Evolutionary conservation across 1,284 basidiomycete genomes (phyloP), one percentile per base, ranked within the genome.

Genomic region (Phellinidium pouzarii): DNA sequence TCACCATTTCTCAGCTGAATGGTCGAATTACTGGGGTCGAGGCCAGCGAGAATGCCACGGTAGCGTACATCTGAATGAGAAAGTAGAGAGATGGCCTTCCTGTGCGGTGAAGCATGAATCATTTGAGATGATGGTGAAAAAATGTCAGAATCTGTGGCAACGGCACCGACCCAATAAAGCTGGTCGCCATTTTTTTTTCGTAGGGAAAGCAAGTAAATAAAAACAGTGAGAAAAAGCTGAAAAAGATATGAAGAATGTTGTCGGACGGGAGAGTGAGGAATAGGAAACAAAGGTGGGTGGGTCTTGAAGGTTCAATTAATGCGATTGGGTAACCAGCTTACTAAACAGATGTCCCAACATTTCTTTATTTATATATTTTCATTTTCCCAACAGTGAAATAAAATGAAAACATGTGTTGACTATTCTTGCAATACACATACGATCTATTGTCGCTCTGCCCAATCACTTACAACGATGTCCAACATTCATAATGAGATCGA

Each of bases 51-150:
- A 56, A 90, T 89, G 57, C 90, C 90, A 59, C 88, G 80, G 71
- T 94, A 94, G 52, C 91, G 84, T 60, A 93, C 88, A 77, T 92
- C 90, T 52, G 89, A 91, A 65, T 90, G 87, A 56, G 91, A 92
- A 65, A 91, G 87, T 65, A 94, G 82, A 59, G 87, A 90, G 60
- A 94, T 93, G n/a, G 84, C 78, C 75, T 89, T 89, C 66, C 87
- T 88, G 67, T n/a, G 44, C 48, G 6, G 42, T 38, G 53, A 46
- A 53, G 44, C 59, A 46, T 54, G 64, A n/a, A n/a, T 31, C 20
- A 19, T 25, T 36, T 50, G 42, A 48, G 22, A 23, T 27, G 43
- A 19, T 23, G 26, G 17, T 22, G 27, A 29, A 3, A 50, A 8
- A 36, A 26, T 47, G 42, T 27, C 11, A 7, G 1, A 25, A 12